Evolutionary conservation across 83 land plant species (phyloP).

Genomic region (Isoetes engelmannii): DNA sequence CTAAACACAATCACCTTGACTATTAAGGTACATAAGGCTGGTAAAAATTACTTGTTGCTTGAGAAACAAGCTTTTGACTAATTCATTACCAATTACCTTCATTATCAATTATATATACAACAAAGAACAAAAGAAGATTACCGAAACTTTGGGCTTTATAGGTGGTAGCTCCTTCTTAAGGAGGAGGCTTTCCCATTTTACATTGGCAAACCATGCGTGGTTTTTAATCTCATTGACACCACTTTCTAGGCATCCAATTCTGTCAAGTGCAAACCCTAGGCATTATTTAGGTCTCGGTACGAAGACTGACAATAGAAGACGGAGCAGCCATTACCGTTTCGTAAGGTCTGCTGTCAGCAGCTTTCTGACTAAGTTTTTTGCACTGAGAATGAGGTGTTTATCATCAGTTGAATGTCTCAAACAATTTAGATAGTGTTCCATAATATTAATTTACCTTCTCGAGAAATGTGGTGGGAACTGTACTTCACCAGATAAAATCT

Average conservation of each 20-base stretch:
- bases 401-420: too few relatives aligned
- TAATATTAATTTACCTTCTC: conserved; percentile 21
- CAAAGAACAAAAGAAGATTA: not conserved
- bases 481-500: conserved; percentile 34
- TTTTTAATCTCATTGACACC: conserved; percentile 15
- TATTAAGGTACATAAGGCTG: too few relatives aligned
- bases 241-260: conserved; percentile 13
- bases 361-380: conserved; percentile 4
- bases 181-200: conserved; percentile 11
- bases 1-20: too few relatives aligned
- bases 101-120: too few relatives aligned
- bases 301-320: not conserved
- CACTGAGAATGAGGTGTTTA: not conserved
- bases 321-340: not conserved
- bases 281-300: not conserved
- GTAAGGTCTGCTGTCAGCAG: conserved; percentile 14
- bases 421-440: not conserved
- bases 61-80: too few relatives aligned
- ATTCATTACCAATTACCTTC: too few relatives aligned
- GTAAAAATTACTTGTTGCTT: too few relatives aligned
- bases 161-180: conserved; percentile 9
- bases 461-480: conserved; percentile 42
- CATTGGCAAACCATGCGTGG: conserved; percentile 11
- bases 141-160: conserved; percentile 13
- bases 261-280: not conserved